These are phyloP conservation scores for Biscogniauxia sp. DNA, from an alignment of 2,329 filamentous ascomycete genomes.

Conservation along the genomic window DNA sequence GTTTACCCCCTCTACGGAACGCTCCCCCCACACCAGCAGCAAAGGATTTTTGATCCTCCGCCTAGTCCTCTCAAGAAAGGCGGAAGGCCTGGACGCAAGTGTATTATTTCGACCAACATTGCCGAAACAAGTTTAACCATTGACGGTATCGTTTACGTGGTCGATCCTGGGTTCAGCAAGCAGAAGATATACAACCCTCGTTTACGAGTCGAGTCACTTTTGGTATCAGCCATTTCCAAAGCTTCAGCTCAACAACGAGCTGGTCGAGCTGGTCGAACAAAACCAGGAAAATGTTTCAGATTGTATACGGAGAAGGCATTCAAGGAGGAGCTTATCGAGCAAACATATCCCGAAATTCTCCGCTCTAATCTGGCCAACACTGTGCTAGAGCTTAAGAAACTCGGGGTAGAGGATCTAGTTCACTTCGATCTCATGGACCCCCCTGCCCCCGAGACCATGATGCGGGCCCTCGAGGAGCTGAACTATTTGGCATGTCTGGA, in stretches of 20 bases:
- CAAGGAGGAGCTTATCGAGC: constrained; percentile 96
- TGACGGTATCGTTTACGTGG: constrained; percentile 97
- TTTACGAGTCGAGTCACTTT: constrained; percentile 90
- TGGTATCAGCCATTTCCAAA: constrained; percentile 98
- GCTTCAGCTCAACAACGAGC: constrained; percentile 95
- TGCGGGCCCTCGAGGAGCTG: constrained; percentile 94
- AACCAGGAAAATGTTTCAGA: constrained; percentile 96
- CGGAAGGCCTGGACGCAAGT: constrained; percentile 86
- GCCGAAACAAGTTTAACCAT: constrained; percentile 97
- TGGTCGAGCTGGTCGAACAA: constrained; percentile 97
- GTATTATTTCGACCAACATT: constrained; percentile 95
- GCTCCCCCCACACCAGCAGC: constrained; percentile 87
- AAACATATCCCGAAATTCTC: constrained; percentile 94
- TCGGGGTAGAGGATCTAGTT: constrained; percentile 91
- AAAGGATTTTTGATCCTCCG: constrained; percentile 90
- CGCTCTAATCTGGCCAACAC: constrained; percentile 93
- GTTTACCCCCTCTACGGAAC: constrained; percentile 95
- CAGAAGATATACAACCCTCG: constrained; percentile 99
- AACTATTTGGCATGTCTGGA: constrained; percentile 97
- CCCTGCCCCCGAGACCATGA: constrained; percentile 94
- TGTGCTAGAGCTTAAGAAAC: constrained; percentile 94
- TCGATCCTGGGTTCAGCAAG: constrained; percentile 99
- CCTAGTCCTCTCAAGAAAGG: constrained; percentile 70
- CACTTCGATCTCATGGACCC: constrained; percentile 99
- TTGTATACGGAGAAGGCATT: constrained; percentile 94